These are phyloP conservation scores for Abrus pulchellus DNA, from an alignment of 306 rosid genomes.

Conservation along the genomic window DNA sequence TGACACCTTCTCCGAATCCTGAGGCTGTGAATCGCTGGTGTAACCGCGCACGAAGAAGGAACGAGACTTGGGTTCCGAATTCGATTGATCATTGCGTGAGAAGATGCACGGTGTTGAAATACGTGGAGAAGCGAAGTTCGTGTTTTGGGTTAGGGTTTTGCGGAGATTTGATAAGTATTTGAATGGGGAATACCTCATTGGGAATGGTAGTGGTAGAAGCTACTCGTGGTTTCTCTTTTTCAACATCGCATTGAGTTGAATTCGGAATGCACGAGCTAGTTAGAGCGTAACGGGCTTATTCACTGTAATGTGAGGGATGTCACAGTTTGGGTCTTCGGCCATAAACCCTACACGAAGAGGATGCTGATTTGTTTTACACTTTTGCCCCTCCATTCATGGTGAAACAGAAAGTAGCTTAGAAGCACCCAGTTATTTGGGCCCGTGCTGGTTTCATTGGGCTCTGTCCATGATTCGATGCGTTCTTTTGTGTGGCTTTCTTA, in stretches of 20 bases:
- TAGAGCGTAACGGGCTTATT: background rate
- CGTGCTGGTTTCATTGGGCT: background rate
- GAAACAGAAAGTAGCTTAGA: background rate
- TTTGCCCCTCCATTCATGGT: slow-evolving; percentile 39
- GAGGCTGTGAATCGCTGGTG: slow-evolving; percentile 49
- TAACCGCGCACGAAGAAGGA: slow-evolving; percentile 42
- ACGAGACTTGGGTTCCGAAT: background rate
- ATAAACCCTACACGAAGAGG: slow-evolving; percentile 63
- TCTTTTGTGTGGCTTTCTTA: no score
- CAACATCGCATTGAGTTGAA: slow-evolving; percentile 33
- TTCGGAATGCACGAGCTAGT: background rate
- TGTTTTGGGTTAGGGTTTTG: slow-evolving; percentile 54
- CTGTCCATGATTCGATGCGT: no score
- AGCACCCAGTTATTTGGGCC: background rate
- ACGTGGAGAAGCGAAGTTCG: slow-evolving; percentile 41
- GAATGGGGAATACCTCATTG: slow-evolving; percentile 72
- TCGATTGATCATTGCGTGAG: slow-evolving; percentile 2
- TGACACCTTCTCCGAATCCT: slow-evolving; percentile 59
- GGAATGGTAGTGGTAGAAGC: slow-evolving; percentile 25
- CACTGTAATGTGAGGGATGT: slow-evolving; percentile 19
- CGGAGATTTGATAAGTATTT: slow-evolving; percentile 51
- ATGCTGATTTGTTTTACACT: slow-evolving; percentile 35
- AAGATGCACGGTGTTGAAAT: background rate
- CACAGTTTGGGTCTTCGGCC: slow-evolving; percentile 1
- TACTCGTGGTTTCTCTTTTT: slow-evolving; percentile 12